Evolutionary conservation across 768 basidiomycete genomes (phyloP).

Genomic region (Lanmaoa rubissima): DNA sequence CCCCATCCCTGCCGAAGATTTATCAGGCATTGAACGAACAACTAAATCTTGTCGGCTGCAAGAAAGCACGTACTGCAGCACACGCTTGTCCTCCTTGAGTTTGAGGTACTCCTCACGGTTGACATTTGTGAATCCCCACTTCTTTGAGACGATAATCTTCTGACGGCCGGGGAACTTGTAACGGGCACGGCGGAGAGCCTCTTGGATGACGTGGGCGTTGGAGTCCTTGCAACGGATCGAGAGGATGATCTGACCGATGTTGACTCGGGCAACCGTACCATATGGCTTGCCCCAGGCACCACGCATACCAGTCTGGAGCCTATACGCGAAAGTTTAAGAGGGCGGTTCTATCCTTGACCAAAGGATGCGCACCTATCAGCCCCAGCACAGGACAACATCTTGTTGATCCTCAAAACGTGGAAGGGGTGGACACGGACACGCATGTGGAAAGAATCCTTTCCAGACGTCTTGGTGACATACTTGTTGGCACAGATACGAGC

Average conservation of each 20-base stretch:
- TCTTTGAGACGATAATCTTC: constrained; percentile 95
- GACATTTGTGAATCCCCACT: constrained; percentile 99
- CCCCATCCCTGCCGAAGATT: constrained; percentile 61
- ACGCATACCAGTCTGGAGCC: constrained; percentile 97
- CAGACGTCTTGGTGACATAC: constrained; percentile 96
- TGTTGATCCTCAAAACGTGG: constrained; percentile 99
- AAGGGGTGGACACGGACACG: constrained; percentile 96
- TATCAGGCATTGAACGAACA: not conserved
- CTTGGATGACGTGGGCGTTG: constrained; percentile 86
- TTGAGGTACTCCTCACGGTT: constrained; percentile 84
- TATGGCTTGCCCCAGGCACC: constrained; percentile 99
- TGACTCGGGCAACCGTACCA: constrained; percentile 91
- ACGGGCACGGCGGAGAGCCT: constrained; percentile 94
- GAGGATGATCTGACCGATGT: constrained; percentile 95
- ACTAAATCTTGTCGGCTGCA: not conserved
- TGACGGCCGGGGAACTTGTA: constrained; percentile 99
- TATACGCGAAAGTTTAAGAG: constrained; percentile 23
- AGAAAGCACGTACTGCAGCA: constrained; percentile 67
- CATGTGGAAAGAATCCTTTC: constrained; percentile 99
- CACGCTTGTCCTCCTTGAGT: constrained; percentile 88
- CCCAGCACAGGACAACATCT: constrained; percentile 99
- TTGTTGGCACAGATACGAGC: constrained; percentile 99
- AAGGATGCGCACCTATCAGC: constrained; percentile 75
- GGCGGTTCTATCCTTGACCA: too few relatives aligned
- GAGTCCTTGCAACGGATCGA: constrained; percentile 89